A percentile compares a stretch with the other conserved stretches of the same genome.
phyloP scores from a whole-genome alignment of 495 filamentous ascomycete species.

The Penicillium robsamsonii region DNA sequence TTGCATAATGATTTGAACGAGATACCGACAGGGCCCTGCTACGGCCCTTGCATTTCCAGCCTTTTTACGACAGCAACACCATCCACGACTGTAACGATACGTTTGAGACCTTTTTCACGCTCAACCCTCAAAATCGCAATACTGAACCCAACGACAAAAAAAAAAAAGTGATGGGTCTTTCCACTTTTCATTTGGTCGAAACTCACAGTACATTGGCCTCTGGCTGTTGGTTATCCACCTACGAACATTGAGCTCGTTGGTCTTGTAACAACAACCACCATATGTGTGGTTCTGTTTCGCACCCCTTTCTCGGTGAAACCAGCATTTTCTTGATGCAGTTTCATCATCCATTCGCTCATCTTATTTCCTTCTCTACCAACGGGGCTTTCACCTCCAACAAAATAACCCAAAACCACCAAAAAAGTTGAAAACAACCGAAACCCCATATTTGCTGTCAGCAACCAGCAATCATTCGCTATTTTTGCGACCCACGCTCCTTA shows the following conservation, averaged over 20 bases:
- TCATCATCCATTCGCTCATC: slow-evolving; percentile 18
- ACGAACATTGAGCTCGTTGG: slow-evolving; percentile 6
- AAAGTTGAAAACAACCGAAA: slow-evolving; percentile 17
- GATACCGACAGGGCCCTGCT: slow-evolving; percentile 19
- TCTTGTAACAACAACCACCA: not conserved
- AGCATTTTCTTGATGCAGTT: slow-evolving; percentile 10
- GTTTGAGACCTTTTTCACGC: slow-evolving; percentile 6
- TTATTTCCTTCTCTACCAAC: slow-evolving; percentile 19
- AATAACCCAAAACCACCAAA: slow-evolving; percentile 22
- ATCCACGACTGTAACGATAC: slow-evolving; percentile 44
- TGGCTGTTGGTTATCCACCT: not conserved
- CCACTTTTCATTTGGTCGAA: slow-evolving; percentile 12
- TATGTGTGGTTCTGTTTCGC: slow-evolving; percentile 3
- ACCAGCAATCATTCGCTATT: slow-evolving; percentile 9
- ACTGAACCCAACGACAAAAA: slow-evolving; percentile 10
- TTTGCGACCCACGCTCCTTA: slow-evolving; percentile 24
- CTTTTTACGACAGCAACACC: slow-evolving; percentile 38
- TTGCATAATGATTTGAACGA: slow-evolving; percentile 38
- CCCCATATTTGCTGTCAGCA: slow-evolving; percentile 3
- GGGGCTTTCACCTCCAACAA: slow-evolving; percentile 12
- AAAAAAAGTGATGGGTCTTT: slow-evolving; percentile 27
- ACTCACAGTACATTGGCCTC: not conserved
- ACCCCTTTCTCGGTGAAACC: slow-evolving; percentile 8
- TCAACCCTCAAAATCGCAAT: slow-evolving; percentile 1
- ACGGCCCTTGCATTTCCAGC: slow-evolving; percentile 17